Evolutionary conservation across 257 asterid species (phyloP).

Genomic region (Primulina eburnea): DNA sequence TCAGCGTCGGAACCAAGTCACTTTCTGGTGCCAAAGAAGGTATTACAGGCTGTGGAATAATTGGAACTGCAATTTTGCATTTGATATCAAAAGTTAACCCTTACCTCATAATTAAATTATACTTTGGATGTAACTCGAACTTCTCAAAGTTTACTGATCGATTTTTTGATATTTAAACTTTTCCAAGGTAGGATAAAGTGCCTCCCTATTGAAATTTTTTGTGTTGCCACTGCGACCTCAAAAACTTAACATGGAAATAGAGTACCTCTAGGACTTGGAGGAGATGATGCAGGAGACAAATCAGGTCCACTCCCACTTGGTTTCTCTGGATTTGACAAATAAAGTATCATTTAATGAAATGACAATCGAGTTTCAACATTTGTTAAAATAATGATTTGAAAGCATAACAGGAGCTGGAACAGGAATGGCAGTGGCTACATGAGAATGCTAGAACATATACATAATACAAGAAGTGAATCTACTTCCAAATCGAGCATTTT

Average conservation of each 20-base stretch:
- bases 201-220: background rate
- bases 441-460: background rate
- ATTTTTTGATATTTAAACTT: too few relatives aligned
- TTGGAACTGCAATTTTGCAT: conserved; percentile 33
- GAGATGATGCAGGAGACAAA: conserved; percentile 28
- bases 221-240: background rate
- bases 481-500: background rate
- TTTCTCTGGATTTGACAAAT: conserved; percentile 32
- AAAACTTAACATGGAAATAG: background rate
- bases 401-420: conserved; percentile 49
- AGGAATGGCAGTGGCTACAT: conserved; percentile 30
- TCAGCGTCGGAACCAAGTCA: conserved; percentile 36
- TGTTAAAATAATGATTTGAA: background rate
- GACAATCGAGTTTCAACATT: too few relatives aligned
- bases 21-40: conserved; percentile 28
- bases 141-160: too few relatives aligned
- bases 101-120: too few relatives aligned
- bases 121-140: too few relatives aligned
- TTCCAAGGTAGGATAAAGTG: background rate
- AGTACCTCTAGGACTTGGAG: conserved; percentile 38
- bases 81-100: background rate
- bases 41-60: conserved; percentile 32
- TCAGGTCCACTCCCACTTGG: conserved; percentile 29
- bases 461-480: background rate
- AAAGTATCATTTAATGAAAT: background rate